phyloP scores from a whole-genome alignment of 805 yeast species.

The Candida railenensis region DNA sequence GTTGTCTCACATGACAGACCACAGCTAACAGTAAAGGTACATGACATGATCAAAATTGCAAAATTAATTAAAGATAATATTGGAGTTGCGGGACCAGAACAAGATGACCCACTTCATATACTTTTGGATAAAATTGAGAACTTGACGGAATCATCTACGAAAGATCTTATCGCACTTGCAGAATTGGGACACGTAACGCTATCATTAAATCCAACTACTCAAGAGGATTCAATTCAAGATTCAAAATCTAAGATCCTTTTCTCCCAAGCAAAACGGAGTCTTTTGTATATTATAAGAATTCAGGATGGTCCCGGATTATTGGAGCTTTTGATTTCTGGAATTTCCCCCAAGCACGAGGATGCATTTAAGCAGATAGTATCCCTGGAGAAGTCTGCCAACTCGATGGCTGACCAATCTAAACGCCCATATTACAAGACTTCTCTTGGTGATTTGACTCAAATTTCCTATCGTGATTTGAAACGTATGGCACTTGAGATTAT shows the following conservation, averaged over 20 bases:
- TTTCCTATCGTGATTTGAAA: constrained; percentile 74
- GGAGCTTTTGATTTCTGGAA: constrained; percentile 67
- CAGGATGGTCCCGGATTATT: constrained; percentile 70
- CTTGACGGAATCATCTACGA: constrained; percentile 30
- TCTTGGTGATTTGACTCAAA: constrained; percentile 47
- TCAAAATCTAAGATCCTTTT: constrained; percentile 58
- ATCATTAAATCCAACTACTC: constrained; percentile 52
- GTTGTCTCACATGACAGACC: constrained; percentile 51
- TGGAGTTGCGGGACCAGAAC: constrained; percentile 44
- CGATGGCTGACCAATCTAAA: constrained; percentile 40
- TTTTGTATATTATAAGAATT: constrained; percentile 79
- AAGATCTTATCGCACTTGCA: constrained; percentile 47
- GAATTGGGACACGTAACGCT: constrained; percentile 54
- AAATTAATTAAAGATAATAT: constrained; percentile 40
- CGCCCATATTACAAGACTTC: constrained; percentile 46
- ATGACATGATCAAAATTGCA: constrained; percentile 48
- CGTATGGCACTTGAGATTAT: constrained; percentile 71
- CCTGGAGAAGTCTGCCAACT: constrained; percentile 35
- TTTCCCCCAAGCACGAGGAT: constrained; percentile 66
- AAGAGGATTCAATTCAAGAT: constrained; percentile 49
- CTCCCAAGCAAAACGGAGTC: constrained; percentile 77
- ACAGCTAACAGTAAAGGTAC: constrained; percentile 39
- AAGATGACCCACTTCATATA: constrained; percentile 55
- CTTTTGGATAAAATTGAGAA: constrained; percentile 41
- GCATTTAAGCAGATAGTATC: constrained; percentile 55